Conservation (phyloP, 2,329 filamentous ascomycete species). For the Talaromyces sp. region DNA sequence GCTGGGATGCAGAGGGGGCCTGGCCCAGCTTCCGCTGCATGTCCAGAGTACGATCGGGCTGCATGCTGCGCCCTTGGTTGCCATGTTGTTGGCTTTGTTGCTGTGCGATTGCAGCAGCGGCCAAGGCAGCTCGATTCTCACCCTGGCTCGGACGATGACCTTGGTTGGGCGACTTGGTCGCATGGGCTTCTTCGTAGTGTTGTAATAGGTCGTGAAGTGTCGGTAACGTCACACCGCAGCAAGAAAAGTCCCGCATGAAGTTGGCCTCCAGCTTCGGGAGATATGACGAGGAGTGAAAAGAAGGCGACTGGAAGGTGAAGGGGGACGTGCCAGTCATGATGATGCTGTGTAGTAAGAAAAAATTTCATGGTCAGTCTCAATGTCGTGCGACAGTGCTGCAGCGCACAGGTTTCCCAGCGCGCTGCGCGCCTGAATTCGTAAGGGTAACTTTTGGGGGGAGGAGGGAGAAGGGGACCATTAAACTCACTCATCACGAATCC, state of each 20-base stretch:
- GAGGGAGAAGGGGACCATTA: too few species aligned
- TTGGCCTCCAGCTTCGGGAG: conserved; percentile 94
- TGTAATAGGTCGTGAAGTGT: conserved; percentile 93
- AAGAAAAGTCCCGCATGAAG: conserved; percentile 96
- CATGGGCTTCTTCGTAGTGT: conserved; percentile 95
- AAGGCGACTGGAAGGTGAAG: conserved; percentile 86
- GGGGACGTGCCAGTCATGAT: conserved; percentile 97
- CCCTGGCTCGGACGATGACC: conserved; percentile 53
- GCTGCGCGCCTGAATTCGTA: background rate
- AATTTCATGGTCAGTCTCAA: conserved; percentile 32
- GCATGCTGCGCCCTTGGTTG: conserved; percentile 38
- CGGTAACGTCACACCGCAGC: conserved; percentile 85
- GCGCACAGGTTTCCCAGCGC: conserved; percentile 13
- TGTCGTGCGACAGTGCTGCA: conserved; percentile 23
- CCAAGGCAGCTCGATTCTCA: conserved; percentile 55
- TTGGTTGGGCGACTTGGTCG: conserved; percentile 62
- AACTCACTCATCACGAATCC: conserved; percentile 96
- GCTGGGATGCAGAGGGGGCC: conserved; percentile 34
- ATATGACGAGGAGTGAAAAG: conserved; percentile 95
- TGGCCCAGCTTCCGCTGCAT: conserved; percentile 42
- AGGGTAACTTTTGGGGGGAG: too few species aligned
- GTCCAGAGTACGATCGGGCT: conserved; percentile 38
- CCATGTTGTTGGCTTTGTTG: conserved; percentile 53
- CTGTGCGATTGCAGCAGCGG: conserved; percentile 51
- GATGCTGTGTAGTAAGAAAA: conserved; percentile 61